Conservation (phyloP, 106 monocot species). For the Ottelia alismoides region DNA sequence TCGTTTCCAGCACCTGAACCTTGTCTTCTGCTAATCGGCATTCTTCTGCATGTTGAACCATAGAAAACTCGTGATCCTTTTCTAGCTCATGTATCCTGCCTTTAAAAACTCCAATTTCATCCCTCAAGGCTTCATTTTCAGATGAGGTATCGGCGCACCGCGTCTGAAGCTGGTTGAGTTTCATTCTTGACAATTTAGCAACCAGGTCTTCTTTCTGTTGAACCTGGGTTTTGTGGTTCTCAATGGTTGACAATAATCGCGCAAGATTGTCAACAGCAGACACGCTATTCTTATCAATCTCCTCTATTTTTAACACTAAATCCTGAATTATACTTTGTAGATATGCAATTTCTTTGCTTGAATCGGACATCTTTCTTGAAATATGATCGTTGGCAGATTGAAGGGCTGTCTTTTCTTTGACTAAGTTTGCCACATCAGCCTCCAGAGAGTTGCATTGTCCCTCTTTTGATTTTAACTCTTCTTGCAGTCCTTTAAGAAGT, state of each 20-base stretch:
- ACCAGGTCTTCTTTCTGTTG: slow-evolving; percentile 55
- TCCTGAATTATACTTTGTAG: slow-evolving; percentile 29
- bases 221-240: slow-evolving; percentile 23
- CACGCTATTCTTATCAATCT: slow-evolving; percentile 49
- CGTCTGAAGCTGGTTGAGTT: slow-evolving; percentile 43
- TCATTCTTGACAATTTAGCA: slow-evolving; percentile 25
- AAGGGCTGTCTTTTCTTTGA: slow-evolving; percentile 45
- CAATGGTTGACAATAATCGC: slow-evolving; percentile 32
- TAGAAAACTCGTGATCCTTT: slow-evolving; percentile 69
- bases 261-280: slow-evolving; percentile 26
- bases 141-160: slow-evolving; percentile 14
- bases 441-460: slow-evolving; percentile 31
- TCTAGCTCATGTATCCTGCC: slow-evolving; percentile 54
- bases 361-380: slow-evolving; percentile 23
- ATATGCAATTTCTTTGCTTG: slow-evolving; percentile 18
- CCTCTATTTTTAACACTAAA: slow-evolving; percentile 29
- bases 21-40: slow-evolving; percentile 81
- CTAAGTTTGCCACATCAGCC: slow-evolving; percentile 26
- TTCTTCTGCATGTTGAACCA: slow-evolving; percentile 96
- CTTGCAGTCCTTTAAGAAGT: slow-evolving; percentile 30
- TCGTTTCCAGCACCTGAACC: slow-evolving; percentile 39
- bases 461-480: slow-evolving; percentile 49
- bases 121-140: slow-evolving; percentile 35
- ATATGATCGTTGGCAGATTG: slow-evolving; percentile 40
- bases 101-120: slow-evolving; percentile 36